Base-by-base conservation (phyloP, 1,139 yeast species). In the Nakaseomyces sp. region DNA sequence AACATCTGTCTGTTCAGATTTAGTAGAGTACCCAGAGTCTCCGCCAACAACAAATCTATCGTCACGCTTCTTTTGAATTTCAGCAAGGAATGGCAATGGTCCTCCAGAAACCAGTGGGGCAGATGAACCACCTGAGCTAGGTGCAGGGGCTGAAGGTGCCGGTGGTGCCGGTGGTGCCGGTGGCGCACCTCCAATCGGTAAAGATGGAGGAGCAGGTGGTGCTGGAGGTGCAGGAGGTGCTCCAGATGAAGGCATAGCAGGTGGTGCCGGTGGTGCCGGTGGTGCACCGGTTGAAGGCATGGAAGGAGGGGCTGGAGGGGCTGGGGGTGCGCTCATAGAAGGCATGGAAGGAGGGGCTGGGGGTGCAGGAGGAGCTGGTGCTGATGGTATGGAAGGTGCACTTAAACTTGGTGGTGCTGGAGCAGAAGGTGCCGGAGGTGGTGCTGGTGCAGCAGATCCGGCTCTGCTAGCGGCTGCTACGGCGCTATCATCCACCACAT, bases 61-160 rank as follows among this genome's bases (percentile, higher is more conserved):
- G 47, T 73, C 73, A 54, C 82, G 64, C 49, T 71, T 74, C 39
- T 72, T 71, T 51, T 76, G 75, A 37, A 77, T 77, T 46, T 77
- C 76, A 1, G 79, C 76, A 37, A 77, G 64, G 52, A 77, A 77
- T 5, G 73, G 64, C 3, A 67, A 59, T 13, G 60, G 51, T 4
- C 62, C 61, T 12, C 67, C 63, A 9, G 64, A 53, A 10, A 48
- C 47, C 3, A 48, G 22, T 3, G 62, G 38, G 4, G 38, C 28
- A 13, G 38, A 20, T 15, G 32, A n/a, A 10, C 41, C 40, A 63
- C 43, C 46, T 9, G 53, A 49, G 6, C 54, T 43, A 10, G 50
- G 37, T 3, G 49, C 39, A 13, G 69, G 66, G 9, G 50, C 39
- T 3, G 50, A 40, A 13, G 69, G 66, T 18, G 53, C 45, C 16